Conservation (phyloP, 805 yeast species). For the Hermanozyma aechmeae region DNA sequence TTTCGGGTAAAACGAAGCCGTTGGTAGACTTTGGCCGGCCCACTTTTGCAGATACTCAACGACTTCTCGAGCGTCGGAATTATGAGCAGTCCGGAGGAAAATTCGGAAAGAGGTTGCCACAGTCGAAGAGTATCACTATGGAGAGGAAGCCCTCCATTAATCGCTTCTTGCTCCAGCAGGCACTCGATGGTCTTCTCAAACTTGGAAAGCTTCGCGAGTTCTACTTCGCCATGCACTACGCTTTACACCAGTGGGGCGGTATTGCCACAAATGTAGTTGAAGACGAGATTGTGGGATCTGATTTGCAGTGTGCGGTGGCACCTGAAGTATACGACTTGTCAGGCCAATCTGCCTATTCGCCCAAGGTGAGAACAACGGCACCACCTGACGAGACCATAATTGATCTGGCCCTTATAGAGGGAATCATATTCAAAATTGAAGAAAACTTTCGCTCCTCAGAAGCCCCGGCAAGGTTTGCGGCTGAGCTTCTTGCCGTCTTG, state of each 20-base stretch:
- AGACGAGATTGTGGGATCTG: constrained; percentile 3
- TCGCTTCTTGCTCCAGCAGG: constrained; percentile 20
- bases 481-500: constrained; percentile 18
- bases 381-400: constrained; percentile 5
- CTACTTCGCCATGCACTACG: constrained; percentile 21
- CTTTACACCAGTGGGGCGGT: constrained; percentile 9
- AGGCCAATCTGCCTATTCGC: neutral
- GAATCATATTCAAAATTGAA: constrained; percentile 23
- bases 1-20: constrained; percentile 15
- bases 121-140: constrained; percentile 1
- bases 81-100: constrained; percentile 15
- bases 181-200: constrained; percentile 20
- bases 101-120: constrained; percentile 8
- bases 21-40: constrained; percentile 23
- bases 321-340: neutral
- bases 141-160: constrained; percentile 13
- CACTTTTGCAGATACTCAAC: too few relatives aligned
- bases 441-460: constrained; percentile 12
- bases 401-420: constrained; percentile 24
- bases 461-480: constrained; percentile 13
- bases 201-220: constrained; percentile 24
- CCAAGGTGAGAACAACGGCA: neutral
- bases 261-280: neutral
- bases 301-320: constrained; percentile 1
- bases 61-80: too few relatives aligned